phyloP scores from a whole-genome alignment of 768 basidiomycete genomes.

The Lepiota subincarnata region DNA sequence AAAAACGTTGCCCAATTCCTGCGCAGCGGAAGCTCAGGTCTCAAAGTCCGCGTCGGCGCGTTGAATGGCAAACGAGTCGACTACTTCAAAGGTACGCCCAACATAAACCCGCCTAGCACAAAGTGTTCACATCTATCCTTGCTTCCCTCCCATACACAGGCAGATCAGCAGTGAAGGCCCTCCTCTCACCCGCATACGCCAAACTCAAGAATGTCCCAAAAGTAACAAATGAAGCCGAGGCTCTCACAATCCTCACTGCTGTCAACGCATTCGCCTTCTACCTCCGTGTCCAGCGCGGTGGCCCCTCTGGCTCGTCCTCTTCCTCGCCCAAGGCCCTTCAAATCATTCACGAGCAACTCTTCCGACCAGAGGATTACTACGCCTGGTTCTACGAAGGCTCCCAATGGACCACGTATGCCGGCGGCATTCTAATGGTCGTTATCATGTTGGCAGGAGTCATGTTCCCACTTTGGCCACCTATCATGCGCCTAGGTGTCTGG shows the following conservation, averaged over 20 bases:
- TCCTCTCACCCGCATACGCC: slow-evolving; percentile 87
- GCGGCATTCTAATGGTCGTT: slow-evolving; percentile 86
- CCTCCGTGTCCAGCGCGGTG: slow-evolving; percentile 85
- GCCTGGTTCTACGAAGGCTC: slow-evolving; percentile 97
- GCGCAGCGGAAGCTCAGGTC: slow-evolving; percentile 77
- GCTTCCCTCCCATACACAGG: slow-evolving; percentile 43
- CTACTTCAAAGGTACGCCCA: slow-evolving; percentile 89
- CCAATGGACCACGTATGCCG: slow-evolving; percentile 89
- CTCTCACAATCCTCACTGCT: slow-evolving; percentile 57
- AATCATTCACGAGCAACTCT: slow-evolving; percentile 77
- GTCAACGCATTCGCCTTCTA: slow-evolving; percentile 87
- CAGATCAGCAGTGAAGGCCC: slow-evolving; percentile 87
- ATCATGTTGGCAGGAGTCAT: slow-evolving; percentile 96
- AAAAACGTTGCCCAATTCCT: slow-evolving; percentile 84
- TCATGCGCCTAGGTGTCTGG: slow-evolving; percentile 91
- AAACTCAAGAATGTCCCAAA: slow-evolving; percentile 80
- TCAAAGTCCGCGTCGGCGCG: slow-evolving; percentile 87
- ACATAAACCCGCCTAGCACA: background rate
- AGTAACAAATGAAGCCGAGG: slow-evolving; percentile 73
- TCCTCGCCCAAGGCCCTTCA: slow-evolving; percentile 77
- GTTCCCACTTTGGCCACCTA: slow-evolving; percentile 98
- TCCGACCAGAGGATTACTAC: slow-evolving; percentile 80
- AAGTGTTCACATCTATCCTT: background rate
- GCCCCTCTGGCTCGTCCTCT: slow-evolving; percentile 54
- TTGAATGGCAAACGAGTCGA: slow-evolving; percentile 93